Percentiles rank a stretch among this genome's conserved stretches.
phyloP scores from a whole-genome alignment of 1,139 yeast genomes.

The Candida freyschussii region DNA sequence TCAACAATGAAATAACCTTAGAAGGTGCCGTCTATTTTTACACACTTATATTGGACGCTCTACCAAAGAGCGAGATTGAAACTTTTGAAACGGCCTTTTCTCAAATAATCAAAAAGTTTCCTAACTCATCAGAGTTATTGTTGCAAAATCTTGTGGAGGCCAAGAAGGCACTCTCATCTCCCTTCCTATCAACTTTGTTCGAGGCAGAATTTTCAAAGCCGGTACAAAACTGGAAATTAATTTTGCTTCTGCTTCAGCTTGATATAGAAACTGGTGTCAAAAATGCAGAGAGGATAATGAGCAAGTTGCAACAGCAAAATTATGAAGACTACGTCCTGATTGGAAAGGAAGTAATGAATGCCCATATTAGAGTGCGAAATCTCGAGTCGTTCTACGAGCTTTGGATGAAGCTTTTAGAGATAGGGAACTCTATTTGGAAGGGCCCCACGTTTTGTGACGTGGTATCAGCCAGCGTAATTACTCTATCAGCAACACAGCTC shows the following conservation, averaged over 20 bases:
- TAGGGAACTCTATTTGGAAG: slow-evolving; percentile 23
- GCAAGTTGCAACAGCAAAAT: slow-evolving; percentile 23
- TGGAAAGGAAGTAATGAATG: slow-evolving; percentile 39
- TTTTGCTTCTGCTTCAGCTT: slow-evolving; percentile 40
- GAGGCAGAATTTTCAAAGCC: slow-evolving; percentile 28
- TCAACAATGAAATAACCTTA: slow-evolving; percentile 12
- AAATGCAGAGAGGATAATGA: slow-evolving; percentile 30
- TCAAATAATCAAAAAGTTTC: slow-evolving; percentile 32
- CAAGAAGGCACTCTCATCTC: slow-evolving; percentile 45
- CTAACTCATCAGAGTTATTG: slow-evolving; percentile 35
- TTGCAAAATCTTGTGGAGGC: slow-evolving; percentile 36
- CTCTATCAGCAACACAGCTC: slow-evolving; percentile 47
- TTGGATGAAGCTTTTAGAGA: slow-evolving; percentile 39
- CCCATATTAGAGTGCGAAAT: slow-evolving; percentile 58
- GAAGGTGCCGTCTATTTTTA: slow-evolving; percentile 21
- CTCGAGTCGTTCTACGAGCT: slow-evolving; percentile 42
- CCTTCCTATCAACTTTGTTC: slow-evolving; percentile 38
- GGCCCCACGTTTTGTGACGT: slow-evolving; percentile 29
- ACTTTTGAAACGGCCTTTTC: slow-evolving; percentile 40
- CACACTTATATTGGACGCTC: slow-evolving; percentile 15
- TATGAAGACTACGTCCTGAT: slow-evolving; percentile 22
- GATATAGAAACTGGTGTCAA: slow-evolving; percentile 48
- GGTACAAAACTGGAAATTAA: slow-evolving; percentile 38
- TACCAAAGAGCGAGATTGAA: slow-evolving; percentile 23
- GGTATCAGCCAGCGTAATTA: slow-evolving; percentile 38